A percentile compares a stretch with the other conserved stretches of the same genome.
phyloP scores from a whole-genome alignment of 78 protist species.

The Speleostelium caveatum region DNA sequence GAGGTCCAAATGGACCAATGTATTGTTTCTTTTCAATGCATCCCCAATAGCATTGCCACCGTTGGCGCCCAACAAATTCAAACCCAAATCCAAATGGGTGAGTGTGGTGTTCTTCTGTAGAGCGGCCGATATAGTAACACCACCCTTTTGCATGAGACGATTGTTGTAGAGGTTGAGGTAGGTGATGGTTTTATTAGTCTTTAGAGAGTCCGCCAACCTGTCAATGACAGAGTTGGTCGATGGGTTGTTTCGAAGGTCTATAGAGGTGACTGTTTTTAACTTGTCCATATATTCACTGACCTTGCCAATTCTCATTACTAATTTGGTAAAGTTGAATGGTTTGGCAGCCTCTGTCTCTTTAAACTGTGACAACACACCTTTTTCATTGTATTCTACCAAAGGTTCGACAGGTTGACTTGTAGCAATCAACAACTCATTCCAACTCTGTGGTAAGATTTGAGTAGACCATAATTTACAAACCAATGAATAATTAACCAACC shows the following conservation, averaged over 20 bases:
- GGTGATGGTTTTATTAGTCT: conserved; percentile 40
- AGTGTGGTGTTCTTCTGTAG: conserved; percentile 24
- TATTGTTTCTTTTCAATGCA: conserved; percentile 29
- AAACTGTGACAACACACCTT: conserved; percentile 23
- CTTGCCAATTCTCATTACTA: conserved; percentile 71
- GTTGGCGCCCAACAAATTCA: conserved; percentile 68
- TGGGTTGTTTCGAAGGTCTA: conserved; percentile 57
- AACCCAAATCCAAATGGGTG: conserved; percentile 57
- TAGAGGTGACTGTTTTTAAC: conserved; percentile 6
- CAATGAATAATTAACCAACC: background rate
- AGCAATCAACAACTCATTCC: conserved; percentile 53
- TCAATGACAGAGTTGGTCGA: conserved; percentile 57
- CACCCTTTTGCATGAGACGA: conserved; percentile 77
- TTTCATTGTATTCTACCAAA: conserved; percentile 27
- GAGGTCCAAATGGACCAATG: conserved; percentile 58
- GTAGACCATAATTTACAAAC: conserved; percentile 30
- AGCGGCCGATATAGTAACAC: conserved; percentile 47
- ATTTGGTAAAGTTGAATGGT: background rate
- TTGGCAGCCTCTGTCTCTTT: background rate
- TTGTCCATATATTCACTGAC: conserved; percentile 27
- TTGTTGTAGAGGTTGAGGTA: conserved; percentile 49
- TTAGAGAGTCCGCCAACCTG: conserved; percentile 37
- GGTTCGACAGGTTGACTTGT: conserved; percentile 69
- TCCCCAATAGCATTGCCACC: conserved; percentile 73
- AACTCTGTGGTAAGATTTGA: conserved; percentile 35